Evolutionary conservation across 2,329 filamentous ascomycete genomes (phyloP).

Genomic region (Fusarium begoniae): DNA sequence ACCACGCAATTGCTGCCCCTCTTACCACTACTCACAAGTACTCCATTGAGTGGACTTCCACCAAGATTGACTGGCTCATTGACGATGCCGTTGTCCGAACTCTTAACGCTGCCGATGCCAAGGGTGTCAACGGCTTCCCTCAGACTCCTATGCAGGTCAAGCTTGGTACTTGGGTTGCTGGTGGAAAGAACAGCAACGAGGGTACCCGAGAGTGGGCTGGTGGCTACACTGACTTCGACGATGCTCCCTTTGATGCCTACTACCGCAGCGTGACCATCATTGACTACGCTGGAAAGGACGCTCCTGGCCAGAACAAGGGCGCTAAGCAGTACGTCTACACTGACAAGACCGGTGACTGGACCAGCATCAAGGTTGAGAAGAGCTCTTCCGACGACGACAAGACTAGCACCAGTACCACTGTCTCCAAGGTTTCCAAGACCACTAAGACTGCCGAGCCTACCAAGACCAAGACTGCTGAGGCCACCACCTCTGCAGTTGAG

Average conservation of each 20-base stretch:
- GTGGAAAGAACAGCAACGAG: slow-evolving; percentile 64
- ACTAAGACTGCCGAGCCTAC: slow-evolving; percentile 24
- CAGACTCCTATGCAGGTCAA: slow-evolving; percentile 79
- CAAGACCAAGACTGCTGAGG: slow-evolving; percentile 23
- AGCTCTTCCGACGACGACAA: slow-evolving; percentile 43
- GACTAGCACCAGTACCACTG: slow-evolving; percentile 33
- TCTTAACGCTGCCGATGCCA: slow-evolving; percentile 66
- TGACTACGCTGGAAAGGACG: slow-evolving; percentile 63
- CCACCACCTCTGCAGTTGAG: slow-evolving; percentile 21
- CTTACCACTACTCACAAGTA: slow-evolving; percentile 71
- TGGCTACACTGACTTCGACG: slow-evolving; percentile 64
- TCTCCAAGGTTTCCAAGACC: slow-evolving; percentile 22
- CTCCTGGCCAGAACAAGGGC: slow-evolving; percentile 46
- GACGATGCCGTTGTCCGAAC: slow-evolving; percentile 70
- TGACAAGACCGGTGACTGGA: slow-evolving; percentile 59
- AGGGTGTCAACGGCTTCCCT: slow-evolving; percentile 68
- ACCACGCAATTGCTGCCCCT: slow-evolving; percentile 65
- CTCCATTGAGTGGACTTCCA: slow-evolving; percentile 72
- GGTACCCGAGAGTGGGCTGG: slow-evolving; percentile 80
- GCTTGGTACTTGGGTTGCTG: slow-evolving; percentile 74
- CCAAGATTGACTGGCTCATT: slow-evolving; percentile 71
- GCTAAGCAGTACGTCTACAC: slow-evolving; percentile 63
- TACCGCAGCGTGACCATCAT: slow-evolving; percentile 65
- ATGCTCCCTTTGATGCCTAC: slow-evolving; percentile 64
- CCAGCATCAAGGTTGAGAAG: slow-evolving; percentile 61